Conservation (phyloP, 805 yeast genomes). For the Pichia ethanolica region DNA sequence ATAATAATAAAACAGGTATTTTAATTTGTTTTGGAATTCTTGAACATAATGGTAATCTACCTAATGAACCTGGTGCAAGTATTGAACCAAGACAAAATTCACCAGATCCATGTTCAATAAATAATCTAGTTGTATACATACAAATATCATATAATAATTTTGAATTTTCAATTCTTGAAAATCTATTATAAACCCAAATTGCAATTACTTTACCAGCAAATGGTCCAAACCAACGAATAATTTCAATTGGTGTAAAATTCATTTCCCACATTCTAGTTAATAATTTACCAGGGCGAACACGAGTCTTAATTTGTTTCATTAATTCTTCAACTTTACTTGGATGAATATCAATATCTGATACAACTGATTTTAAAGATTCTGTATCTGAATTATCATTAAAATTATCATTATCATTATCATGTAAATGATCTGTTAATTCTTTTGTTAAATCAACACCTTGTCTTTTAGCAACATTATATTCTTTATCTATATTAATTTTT, state of each 20-base stretch:
- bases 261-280: slow-evolving; percentile 43
- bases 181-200: slow-evolving; percentile 48
- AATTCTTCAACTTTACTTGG: slow-evolving; percentile 1
- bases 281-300: slow-evolving; percentile 29
- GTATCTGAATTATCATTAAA: slow-evolving; percentile 2
- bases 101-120: slow-evolving; percentile 53
- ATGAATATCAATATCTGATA: slow-evolving; percentile 5
- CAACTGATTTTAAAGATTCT: slow-evolving; percentile 6
- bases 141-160: slow-evolving; percentile 37
- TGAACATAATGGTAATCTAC: slow-evolving; percentile 50
- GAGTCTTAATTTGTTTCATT: slow-evolving; percentile 23
- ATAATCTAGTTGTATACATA: slow-evolving; percentile 45
- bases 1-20: slow-evolving; percentile 49
- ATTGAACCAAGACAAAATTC: slow-evolving; percentile 57
- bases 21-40: slow-evolving; percentile 36
- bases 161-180: slow-evolving; percentile 23
- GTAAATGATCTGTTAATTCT: slow-evolving; percentile 23
- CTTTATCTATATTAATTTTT: neutral
- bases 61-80: slow-evolving; percentile 50
- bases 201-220: slow-evolving; percentile 43
- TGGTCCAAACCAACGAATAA: slow-evolving; percentile 47
- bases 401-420: slow-evolving; percentile 6
- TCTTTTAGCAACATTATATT: slow-evolving; percentile 15
- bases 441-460: slow-evolving; percentile 27
- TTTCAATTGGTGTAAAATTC: slow-evolving; percentile 47